Conservation (phyloP, 768 basidiomycete genomes). For the Serendipita sp. region DNA sequence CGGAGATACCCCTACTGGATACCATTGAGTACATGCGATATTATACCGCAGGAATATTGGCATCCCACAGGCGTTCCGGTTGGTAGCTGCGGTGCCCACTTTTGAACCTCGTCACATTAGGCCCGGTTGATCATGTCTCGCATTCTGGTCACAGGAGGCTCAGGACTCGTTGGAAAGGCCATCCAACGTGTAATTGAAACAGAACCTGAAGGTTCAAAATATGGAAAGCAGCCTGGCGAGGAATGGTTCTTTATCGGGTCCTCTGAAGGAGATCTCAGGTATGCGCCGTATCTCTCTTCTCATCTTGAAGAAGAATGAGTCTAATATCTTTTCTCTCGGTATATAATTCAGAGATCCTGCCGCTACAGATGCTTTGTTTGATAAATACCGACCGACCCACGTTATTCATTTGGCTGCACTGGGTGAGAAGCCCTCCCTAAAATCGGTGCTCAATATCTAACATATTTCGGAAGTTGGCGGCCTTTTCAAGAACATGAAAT, state of each 20-base stretch:
- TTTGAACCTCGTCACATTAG: neutral
- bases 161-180: conserved; percentile 75
- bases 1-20: neutral
- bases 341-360: conserved; percentile 38
- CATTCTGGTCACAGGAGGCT: conserved; percentile 70
- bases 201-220: conserved; percentile 62
- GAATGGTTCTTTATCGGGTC: conserved; percentile 73
- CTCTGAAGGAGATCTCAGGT: conserved; percentile 77
- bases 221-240: conserved; percentile 61
- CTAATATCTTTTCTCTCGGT: neutral
- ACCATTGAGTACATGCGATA: neutral
- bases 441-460: conserved; percentile 5
- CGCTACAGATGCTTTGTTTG: conserved; percentile 57
- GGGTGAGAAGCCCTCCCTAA: conserved; percentile 30
- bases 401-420: conserved; percentile 93
- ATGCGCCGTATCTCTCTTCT: conserved; percentile 4
- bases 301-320: neutral
- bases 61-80: neutral
- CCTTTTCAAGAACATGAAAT: conserved; percentile 89
- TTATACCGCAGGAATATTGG: neutral
- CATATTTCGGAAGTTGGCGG: conserved; percentile 52
- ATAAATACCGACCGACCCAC: conserved; percentile 87
- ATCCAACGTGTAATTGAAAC: conserved; percentile 63
- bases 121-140: conserved; percentile 19
- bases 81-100: neutral